These are phyloP conservation scores for Solanum megistacrolobum DNA, from an alignment of 257 asterid species.

Conservation along the genomic window DNA sequence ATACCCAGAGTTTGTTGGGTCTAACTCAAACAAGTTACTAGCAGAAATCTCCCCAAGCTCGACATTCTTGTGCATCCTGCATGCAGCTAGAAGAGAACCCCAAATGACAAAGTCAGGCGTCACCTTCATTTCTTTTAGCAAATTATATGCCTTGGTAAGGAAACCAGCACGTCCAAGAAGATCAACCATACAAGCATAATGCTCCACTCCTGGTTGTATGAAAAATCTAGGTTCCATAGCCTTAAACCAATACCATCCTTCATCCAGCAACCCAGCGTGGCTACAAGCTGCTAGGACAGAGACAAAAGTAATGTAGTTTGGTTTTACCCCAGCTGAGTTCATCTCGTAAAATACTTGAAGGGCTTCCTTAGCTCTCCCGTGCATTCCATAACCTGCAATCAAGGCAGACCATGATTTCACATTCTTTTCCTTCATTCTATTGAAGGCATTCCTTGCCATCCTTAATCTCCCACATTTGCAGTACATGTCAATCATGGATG, in stretches of 20 bases:
- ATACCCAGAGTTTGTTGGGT: conserved; percentile 69
- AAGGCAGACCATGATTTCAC: conserved; percentile 89
- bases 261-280: conserved; percentile 81
- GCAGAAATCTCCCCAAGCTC: conserved; percentile 80
- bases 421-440: conserved; percentile 60
- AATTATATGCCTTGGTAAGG: conserved; percentile 58
- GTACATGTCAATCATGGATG: conserved; percentile 87
- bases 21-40: conserved; percentile 61
- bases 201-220: conserved; percentile 65
- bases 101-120: conserved; percentile 74
- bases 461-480: conserved; percentile 77
- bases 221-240: conserved; percentile 65
- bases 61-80: conserved; percentile 79
- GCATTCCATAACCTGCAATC: conserved; percentile 96
- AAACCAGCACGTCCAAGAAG: conserved; percentile 91
- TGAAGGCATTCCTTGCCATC: conserved; percentile 59
- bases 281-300: conserved; percentile 92
- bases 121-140: conserved; percentile 64
- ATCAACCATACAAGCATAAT: conserved; percentile 93
- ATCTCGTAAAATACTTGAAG: conserved; percentile 56
- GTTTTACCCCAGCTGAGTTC: conserved; percentile 56
- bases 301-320: conserved; percentile 69
- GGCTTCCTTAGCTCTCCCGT: conserved; percentile 82
- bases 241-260: conserved; percentile 91
- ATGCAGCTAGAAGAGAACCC: conserved; percentile 83